These are phyloP conservation scores for Falciphora oryzae DNA, from an alignment of 2,329 filamentous ascomycete genomes.

Conservation along the genomic window DNA sequence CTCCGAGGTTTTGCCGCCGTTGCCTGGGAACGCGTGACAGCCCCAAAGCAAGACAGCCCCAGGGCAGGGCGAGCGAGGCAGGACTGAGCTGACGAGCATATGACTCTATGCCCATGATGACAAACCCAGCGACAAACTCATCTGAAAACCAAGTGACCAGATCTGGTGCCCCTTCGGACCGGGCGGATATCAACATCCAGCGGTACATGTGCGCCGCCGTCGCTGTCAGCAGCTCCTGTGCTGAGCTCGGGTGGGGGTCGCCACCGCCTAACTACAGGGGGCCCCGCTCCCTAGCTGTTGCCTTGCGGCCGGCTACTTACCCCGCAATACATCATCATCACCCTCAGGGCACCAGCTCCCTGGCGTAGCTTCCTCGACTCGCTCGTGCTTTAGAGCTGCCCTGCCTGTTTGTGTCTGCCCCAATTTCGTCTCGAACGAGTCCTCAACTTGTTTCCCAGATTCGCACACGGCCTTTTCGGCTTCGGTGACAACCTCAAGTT, in stretches of 20 bases:
- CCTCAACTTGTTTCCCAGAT: not conserved
- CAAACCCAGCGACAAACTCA: not conserved
- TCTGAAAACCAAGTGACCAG: not conserved
- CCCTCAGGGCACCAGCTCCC: not conserved
- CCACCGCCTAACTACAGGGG: not conserved
- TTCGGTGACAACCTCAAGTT: not conserved
- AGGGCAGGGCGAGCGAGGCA: not conserved
- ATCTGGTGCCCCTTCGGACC: not conserved
- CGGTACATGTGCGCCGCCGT: not conserved
- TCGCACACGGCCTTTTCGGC: not conserved
- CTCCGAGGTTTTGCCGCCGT: not conserved
- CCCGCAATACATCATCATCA: constrained; percentile 7
- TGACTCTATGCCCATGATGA: not conserved
- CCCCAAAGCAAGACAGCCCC: not conserved
- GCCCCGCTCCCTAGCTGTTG: not conserved
- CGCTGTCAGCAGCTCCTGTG: not conserved
- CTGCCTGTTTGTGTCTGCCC: not conserved
- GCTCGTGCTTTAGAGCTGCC: not conserved
- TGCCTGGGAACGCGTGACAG: not conserved
- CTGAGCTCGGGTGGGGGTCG: not conserved
- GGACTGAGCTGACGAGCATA: not conserved
- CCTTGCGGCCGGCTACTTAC: not conserved
- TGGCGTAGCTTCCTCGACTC: not conserved
- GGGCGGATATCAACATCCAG: not conserved
- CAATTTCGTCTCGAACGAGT: too few relatives aligned